Evolutionary conservation across 1,284 basidiomycete species (phyloP).

Genomic region (Schizophyllum commune): DNA sequence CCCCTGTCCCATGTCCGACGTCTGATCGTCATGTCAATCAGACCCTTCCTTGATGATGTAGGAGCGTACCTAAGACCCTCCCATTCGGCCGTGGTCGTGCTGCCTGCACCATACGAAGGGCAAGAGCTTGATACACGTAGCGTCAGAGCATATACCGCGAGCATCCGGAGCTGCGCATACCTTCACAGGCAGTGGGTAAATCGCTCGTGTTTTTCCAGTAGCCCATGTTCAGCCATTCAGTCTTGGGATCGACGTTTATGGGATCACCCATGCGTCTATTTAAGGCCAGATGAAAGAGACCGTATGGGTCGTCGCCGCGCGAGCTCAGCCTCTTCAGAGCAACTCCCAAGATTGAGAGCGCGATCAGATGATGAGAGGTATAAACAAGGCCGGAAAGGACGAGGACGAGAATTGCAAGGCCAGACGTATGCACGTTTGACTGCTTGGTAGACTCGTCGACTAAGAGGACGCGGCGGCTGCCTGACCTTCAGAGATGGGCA

Average conservation of each 20-base stretch:
- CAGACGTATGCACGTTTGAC: neutral
- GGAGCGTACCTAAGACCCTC: slow-evolving; percentile 40
- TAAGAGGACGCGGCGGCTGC: neutral
- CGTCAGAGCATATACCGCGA: neutral
- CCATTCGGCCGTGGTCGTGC: slow-evolving; percentile 32
- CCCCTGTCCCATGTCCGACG: slow-evolving; percentile 67
- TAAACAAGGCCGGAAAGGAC: neutral
- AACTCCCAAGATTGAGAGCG: neutral
- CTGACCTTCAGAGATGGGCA: neutral
- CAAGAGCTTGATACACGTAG: slow-evolving; percentile 35
- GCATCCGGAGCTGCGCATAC: slow-evolving; percentile 19
- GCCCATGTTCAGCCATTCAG: slow-evolving; percentile 67
- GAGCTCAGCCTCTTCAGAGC: slow-evolving; percentile 6
- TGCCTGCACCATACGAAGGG: slow-evolving; percentile 40
- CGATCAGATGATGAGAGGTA: neutral
- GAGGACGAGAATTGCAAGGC: neutral
- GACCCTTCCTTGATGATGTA: neutral
- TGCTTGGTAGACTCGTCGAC: neutral
- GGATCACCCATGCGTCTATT: slow-evolving; percentile 25
- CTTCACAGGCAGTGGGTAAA: slow-evolving; percentile 58
- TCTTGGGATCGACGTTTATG: slow-evolving; percentile 25
- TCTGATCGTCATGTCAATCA: slow-evolving; percentile 29
- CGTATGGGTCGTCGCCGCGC: slow-evolving; percentile 37
- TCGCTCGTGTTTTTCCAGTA: slow-evolving; percentile 48
- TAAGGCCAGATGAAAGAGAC: slow-evolving; percentile 42